A percentile compares a stretch with the other conserved stretches of the same genome.
Evolutionary conservation across 768 basidiomycete species (phyloP).

Genomic region (Xerocomellus amylosporus): DNA sequence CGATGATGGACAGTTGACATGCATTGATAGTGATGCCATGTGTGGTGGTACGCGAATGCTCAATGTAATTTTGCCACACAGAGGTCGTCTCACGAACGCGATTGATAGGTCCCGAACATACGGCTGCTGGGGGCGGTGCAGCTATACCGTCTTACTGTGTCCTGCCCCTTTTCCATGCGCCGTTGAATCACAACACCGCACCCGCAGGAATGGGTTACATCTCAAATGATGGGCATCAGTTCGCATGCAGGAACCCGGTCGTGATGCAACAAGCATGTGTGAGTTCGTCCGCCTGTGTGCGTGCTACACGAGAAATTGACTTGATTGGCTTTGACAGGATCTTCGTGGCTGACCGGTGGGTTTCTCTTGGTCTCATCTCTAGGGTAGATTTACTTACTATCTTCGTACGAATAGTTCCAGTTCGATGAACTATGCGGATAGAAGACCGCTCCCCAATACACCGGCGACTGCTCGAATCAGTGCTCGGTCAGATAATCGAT

Average conservation of each 20-base stretch:
- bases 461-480: conserved; percentile 41
- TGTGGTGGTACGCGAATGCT: conserved; percentile 40
- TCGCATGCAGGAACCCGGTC: conserved; percentile 51
- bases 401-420: conserved; percentile 37
- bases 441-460: conserved; percentile 43
- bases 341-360: conserved; percentile 53
- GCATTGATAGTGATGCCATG: conserved; percentile 43
- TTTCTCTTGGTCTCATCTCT: neutral
- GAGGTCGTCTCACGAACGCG: neutral
- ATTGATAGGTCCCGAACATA: conserved; percentile 49
- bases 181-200: conserved; percentile 27
- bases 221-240: conserved; percentile 56
- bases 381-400: neutral
- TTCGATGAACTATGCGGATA: conserved; percentile 47
- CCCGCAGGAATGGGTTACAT: conserved; percentile 42
- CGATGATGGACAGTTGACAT: neutral
- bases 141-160: conserved; percentile 54
- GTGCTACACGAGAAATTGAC: neutral
- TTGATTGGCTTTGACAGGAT: conserved; percentile 32
- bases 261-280: conserved; percentile 58
- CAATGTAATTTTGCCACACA: neutral
- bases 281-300: conserved; percentile 18
- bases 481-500: conserved; percentile 41
- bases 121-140: conserved; percentile 33
- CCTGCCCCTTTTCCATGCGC: conserved; percentile 52